Evolutionary conservation across 139 green algal species (phyloP).

Genomic region (Chlorella sorokiniana): DNA sequence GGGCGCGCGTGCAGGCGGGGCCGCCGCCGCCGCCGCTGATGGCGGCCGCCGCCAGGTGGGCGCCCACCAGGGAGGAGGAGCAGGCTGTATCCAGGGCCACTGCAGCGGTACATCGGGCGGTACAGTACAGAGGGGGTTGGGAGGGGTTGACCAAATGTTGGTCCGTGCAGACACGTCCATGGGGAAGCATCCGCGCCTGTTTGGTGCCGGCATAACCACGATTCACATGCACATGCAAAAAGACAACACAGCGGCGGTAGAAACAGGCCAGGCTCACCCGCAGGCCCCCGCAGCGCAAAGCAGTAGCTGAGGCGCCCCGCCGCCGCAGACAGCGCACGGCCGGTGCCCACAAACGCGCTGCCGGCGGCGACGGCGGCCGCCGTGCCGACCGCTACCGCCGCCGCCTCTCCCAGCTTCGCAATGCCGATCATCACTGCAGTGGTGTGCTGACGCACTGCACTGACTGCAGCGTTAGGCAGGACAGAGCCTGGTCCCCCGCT

Average conservation of each 20-base stretch:
- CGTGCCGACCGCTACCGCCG: constrained; percentile 8
- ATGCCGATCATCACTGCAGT: constrained; percentile 53
- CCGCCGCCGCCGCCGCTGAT: neutral
- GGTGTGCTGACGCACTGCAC: neutral
- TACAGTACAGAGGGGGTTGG: constrained; percentile 48
- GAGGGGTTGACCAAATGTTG: neutral
- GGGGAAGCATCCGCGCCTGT: too few species aligned
- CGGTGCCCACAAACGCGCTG: constrained; percentile 54
- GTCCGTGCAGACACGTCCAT: neutral
- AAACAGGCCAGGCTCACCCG: neutral
- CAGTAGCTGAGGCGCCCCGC: constrained; percentile 79
- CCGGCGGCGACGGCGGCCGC: constrained; percentile 2
- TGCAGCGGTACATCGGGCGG: constrained; percentile 55
- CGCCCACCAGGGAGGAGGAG: constrained; percentile 73
- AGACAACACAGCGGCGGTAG: neutral
- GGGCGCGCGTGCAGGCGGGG: neutral
- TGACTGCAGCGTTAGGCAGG: neutral
- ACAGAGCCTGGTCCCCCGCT: neutral
- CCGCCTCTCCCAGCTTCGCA: constrained; percentile 38
- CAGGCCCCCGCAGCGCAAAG: constrained; percentile 71
- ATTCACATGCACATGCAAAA: neutral
- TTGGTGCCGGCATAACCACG: too few species aligned
- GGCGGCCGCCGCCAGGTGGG: constrained; percentile 47
- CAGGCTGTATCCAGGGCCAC: constrained; percentile 86
- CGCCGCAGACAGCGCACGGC: constrained; percentile 60